These are phyloP conservation scores for Citrus medica DNA, from an alignment of 345 rosid species.

Conservation along the genomic window DNA sequence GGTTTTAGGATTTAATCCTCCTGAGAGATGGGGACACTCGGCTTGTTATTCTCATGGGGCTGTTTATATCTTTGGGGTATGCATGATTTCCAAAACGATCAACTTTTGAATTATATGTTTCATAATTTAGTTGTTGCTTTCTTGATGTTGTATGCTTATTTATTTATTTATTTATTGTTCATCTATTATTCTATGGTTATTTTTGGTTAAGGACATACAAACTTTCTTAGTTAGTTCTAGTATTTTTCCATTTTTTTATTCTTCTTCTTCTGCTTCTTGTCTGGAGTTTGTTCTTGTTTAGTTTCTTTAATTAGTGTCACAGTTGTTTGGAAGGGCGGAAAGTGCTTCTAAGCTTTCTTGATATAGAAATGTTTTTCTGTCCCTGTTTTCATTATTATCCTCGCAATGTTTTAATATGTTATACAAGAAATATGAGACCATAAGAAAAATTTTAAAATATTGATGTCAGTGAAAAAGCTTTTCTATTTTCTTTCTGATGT, in stretches of 20 bases:
- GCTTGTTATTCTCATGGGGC: constrained; percentile 59
- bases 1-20: constrained; percentile 53
- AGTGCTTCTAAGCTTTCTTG: constrained; percentile 21
- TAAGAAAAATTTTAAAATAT: background rate
- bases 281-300: constrained; percentile 8
- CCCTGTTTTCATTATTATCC: background rate
- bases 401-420: background rate
- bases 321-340: constrained; percentile 5
- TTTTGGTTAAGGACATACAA: constrained; percentile 14
- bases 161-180: background rate
- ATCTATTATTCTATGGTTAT: background rate
- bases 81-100: background rate
- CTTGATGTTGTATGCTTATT: background rate
- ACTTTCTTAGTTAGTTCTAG: constrained; percentile 21
- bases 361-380: constrained; percentile 22
- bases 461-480: background rate
- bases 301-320: constrained; percentile 28
- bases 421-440: background rate
- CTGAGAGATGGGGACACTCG: constrained; percentile 85
- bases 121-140: background rate
- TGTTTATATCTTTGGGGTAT: constrained; percentile 71
- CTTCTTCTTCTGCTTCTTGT: constrained; percentile 15
- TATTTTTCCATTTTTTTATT: constrained; percentile 17
- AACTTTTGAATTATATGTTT: background rate
- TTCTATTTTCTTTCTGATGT: background rate